Conservation (phyloP, 23 red algal species). For the Gracilaria gracilis region DNA sequence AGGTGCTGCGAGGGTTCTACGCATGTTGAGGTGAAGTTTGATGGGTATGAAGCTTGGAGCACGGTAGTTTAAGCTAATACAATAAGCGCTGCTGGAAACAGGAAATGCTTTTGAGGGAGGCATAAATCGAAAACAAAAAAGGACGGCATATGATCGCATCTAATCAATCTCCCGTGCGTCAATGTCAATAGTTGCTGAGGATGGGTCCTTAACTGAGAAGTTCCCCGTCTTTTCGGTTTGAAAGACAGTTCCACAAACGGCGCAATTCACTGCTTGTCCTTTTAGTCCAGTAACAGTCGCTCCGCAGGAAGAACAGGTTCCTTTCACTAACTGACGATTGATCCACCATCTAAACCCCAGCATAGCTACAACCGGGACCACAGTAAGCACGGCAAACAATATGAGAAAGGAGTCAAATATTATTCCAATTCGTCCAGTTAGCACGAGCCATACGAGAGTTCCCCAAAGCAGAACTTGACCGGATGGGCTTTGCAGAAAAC, state of each 20-base stretch:
- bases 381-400: constrained; percentile 73
- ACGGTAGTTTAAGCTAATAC: constrained; percentile 4
- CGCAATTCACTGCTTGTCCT: constrained; percentile 71
- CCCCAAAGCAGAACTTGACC: constrained; percentile 82
- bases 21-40: constrained; percentile 30
- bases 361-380: constrained; percentile 76
- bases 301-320: constrained; percentile 77
- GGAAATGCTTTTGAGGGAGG: not conserved
- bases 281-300: constrained; percentile 73
- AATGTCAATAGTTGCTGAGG: constrained; percentile 82
- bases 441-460: constrained; percentile 83
- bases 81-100: constrained; percentile 12
- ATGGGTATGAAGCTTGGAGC: not conserved
- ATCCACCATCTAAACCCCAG: constrained; percentile 89
- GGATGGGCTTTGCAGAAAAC: constrained; percentile 66
- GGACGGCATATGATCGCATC: not conserved
- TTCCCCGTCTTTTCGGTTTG: constrained; percentile 58
- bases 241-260: constrained; percentile 74
- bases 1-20: constrained; percentile 43
- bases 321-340: constrained; percentile 68
- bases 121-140: constrained; percentile 14
- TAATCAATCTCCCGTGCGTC: constrained; percentile 77
- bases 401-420: constrained; percentile 91
- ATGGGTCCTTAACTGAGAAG: constrained; percentile 80
- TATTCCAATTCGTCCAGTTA: constrained; percentile 84